Percentiles rank a stretch among this genome's conserved stretches.
These are phyloP conservation scores for Trichoderma harzianum DNA, from an alignment of 2,329 filamentous ascomycete genomes.

Conservation along the genomic window DNA sequence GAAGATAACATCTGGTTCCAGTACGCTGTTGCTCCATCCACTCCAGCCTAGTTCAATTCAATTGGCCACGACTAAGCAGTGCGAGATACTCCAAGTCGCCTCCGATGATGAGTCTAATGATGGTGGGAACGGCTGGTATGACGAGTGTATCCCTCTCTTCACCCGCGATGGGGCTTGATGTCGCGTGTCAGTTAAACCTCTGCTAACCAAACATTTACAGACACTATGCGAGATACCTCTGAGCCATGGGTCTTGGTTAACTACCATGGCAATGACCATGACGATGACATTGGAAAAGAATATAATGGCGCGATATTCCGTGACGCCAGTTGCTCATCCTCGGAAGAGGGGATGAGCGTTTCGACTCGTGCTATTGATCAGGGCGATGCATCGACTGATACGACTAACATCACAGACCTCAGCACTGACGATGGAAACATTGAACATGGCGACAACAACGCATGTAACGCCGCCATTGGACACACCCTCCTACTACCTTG, in stretches of 20 bases:
- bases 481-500: neutral
- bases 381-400: neutral
- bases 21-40: neutral
- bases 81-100: neutral
- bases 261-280: rapidly evolving
- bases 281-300: neutral
- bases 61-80: neutral
- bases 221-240: neutral
- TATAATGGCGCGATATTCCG: neutral
- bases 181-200: neutral
- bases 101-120: neutral
- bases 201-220: neutral
- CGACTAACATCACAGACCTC: neutral
- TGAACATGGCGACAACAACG: neutral
- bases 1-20: neutral
- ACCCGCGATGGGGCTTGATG: neutral
- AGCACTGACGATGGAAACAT: neutral
- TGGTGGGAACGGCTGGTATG: neutral
- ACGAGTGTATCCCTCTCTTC: neutral
- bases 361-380: neutral
- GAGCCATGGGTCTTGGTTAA: neutral
- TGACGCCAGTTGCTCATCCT: neutral
- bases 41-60: neutral
- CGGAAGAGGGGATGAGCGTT: neutral
- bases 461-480: neutral